Conservation (phyloP, 2,329 filamentous ascomycete genomes). For the Cladosporium colombiae region DNA sequence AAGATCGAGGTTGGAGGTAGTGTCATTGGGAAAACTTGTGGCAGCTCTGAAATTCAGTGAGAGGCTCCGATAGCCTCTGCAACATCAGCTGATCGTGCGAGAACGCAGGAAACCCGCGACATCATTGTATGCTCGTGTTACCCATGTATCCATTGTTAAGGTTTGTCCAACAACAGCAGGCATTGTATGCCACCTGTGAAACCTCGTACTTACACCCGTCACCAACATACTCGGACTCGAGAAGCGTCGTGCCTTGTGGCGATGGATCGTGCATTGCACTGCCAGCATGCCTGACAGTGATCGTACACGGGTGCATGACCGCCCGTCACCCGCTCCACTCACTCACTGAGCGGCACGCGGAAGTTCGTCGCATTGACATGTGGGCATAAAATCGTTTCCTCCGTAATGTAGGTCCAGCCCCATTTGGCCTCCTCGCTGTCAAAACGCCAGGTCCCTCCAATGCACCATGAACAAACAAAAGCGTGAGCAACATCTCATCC, state of each 20-base stretch:
- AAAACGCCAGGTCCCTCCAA: neutral
- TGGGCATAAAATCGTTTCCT: neutral
- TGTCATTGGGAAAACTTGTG: neutral
- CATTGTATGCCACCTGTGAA: neutral
- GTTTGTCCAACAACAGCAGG: neutral
- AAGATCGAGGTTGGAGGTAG: neutral
- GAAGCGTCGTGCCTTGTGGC: neutral
- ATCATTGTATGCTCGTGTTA: neutral
- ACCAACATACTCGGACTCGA: neutral
- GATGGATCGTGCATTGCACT: neutral
- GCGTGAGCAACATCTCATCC: neutral
- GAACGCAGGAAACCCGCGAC: neutral
- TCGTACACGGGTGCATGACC: neutral
- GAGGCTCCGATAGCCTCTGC: neutral
- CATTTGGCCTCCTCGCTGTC: neutral
- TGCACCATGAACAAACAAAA: neutral
- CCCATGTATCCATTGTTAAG: neutral
- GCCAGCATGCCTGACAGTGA: neutral
- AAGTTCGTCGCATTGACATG: neutral
- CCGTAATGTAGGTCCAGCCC: neutral
- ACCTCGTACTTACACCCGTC: neutral
- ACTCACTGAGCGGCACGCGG: neutral
- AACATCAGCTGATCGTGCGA: neutral
- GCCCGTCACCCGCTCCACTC: neutral
- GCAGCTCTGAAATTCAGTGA: neutral